Base-by-base conservation (phyloP, 1,284 basidiomycete species). In the Peniophora sp. region DNA sequence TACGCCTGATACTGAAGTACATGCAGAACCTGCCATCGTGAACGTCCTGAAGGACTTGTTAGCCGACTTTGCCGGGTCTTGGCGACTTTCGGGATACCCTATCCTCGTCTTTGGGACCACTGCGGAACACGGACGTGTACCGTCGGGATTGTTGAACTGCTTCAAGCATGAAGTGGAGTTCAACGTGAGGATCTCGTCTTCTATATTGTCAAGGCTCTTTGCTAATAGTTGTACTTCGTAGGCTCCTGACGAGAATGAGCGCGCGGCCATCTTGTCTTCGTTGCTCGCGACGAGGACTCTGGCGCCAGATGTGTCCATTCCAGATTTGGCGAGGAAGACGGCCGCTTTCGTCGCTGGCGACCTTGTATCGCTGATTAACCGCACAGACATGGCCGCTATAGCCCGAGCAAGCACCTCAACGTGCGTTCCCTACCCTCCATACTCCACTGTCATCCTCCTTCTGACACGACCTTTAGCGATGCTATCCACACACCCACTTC, bases 331-430 rank as follows among this genome's bases (percentile, higher is more conserved):
- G 2, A 81, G 82, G 3, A 92, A 97, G 64, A 97, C 95, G 2
- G 97, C 97, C 8, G 94, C 94, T 1, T 73, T 99, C 10, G 83
- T 94, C 35, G 90, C 93, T 1, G 80, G 76, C 11, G 96, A 99
- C 66, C 74, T 99, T 3, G 75, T 73, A 11, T 79, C 88, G 56
- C 74, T 99, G 1, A 78, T 91, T 1, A 65, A 65, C 24, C 78
- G 83, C 34, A 82, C 92, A 0, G 72, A 75, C 49, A 69, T 80
- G 23, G 73, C 75, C 39, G 79, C 89, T 0, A 73, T 74, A 1
- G 62, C 70, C 11, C 63, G 63, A 18, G 59, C 62, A 14, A 61
- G 6, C 12, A 32, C 27, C 27, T 6, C 27, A 32, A 32, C 59
- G 79, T 81, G 60, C 48, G 71, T 68, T n/a, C 32, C 51, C 17